A percentile compares a stretch with the other conserved stretches of the same genome.
Evolutionary conservation across 305 asterid species (phyloP).

Genomic region (Solanum hybrid): DNA sequence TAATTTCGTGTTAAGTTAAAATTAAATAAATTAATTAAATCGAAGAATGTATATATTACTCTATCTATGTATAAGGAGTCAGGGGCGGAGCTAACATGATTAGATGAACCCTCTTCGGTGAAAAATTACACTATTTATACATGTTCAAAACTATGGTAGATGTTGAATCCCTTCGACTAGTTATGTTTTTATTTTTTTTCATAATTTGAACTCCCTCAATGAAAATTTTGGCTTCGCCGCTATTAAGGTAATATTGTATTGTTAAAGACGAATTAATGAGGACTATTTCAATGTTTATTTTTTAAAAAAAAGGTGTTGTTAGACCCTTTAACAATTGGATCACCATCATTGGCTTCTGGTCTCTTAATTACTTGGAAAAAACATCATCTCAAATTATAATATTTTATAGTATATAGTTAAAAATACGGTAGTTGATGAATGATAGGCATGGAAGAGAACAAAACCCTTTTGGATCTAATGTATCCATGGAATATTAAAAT

Average conservation of each 20-base stretch:
- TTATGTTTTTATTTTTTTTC: too few species aligned
- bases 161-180: fast-evolving
- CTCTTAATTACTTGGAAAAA: neutral
- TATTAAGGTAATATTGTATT: neutral
- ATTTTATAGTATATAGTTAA: neutral
- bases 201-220: too few species aligned
- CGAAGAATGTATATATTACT: neutral
- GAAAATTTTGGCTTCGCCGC: too few species aligned
- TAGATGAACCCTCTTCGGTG: too few species aligned
- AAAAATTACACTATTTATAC: too few species aligned
- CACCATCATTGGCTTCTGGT: neutral
- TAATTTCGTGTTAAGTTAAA: too few species aligned
- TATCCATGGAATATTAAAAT: too few species aligned
- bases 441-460: neutral
- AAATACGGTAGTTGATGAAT: neutral
- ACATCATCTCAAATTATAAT: neutral
- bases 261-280: neutral
- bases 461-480: neutral
- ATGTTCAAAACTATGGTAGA: too few species aligned
- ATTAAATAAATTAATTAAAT: too few species aligned
- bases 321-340: neutral
- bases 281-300: neutral
- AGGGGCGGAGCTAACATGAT: neutral
- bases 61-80: neutral
- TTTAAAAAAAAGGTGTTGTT: neutral